Evolutionary conservation across 2,329 filamentous ascomycete species (phyloP).

Genomic region (Verticillium nonalfalfae): DNA sequence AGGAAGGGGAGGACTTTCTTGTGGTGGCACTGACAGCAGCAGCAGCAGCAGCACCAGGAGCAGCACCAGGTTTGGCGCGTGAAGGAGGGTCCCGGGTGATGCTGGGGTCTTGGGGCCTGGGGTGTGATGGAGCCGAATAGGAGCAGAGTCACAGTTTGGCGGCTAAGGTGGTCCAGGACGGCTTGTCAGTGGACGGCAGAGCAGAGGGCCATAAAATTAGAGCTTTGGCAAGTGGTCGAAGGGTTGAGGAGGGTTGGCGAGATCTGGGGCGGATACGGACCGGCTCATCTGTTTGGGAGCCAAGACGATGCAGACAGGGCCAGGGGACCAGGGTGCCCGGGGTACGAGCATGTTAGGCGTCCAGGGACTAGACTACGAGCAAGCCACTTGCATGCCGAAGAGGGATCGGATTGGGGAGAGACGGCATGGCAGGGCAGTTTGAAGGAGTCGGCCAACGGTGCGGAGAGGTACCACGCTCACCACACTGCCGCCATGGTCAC

Average conservation of each 20-base stretch:
- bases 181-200: conserved; percentile 34
- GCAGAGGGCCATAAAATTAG: conserved; percentile 36
- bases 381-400: conserved; percentile 12
- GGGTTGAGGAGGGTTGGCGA: conserved; percentile 5
- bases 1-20: conserved; percentile 10
- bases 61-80: neutral
- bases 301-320: conserved; percentile 10
- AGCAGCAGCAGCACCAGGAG: too few relatives aligned
- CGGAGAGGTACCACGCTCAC: neutral
- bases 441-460: conserved; percentile 3
- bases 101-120: conserved; percentile 7
- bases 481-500: neutral
- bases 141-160: conserved; percentile 34
- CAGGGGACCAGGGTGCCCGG: conserved; percentile 6
- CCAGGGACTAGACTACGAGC: conserved; percentile 8
- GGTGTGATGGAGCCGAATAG: conserved; percentile 30
- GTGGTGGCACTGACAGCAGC: neutral
- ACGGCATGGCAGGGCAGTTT: neutral
- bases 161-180: conserved; percentile 31
- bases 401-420: conserved; percentile 10
- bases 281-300: conserved; percentile 12
- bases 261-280: conserved; percentile 12
- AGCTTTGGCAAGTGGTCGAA: conserved; percentile 12
- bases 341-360: conserved; percentile 5
- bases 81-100: neutral